A percentile compares a stretch with the other conserved stretches of the same genome.
Evolutionary conservation across 148 eudicot species (phyloP).

Genomic region (Pouteria glomerata): DNA sequence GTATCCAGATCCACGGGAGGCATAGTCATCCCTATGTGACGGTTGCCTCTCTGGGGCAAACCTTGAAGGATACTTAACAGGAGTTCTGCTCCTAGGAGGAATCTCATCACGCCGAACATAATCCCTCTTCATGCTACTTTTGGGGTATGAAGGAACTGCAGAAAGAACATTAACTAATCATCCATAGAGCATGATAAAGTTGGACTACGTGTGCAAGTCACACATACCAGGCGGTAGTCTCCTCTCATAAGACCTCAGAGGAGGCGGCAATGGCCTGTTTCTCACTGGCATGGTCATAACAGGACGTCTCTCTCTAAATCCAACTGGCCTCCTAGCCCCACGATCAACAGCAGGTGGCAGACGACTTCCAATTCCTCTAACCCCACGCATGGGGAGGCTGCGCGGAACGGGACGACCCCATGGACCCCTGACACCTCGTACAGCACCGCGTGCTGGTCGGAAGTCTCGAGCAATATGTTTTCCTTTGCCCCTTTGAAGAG

Average conservation of each 20-base stretch:
- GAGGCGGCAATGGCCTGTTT: conserved; percentile 65
- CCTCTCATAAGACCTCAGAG: conserved; percentile 75
- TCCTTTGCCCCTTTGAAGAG: conserved; percentile 80
- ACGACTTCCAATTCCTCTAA: conserved; percentile 46
- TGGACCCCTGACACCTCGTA: conserved; percentile 56
- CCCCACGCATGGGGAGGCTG: conserved; percentile 46
- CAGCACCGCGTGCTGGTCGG: conserved; percentile 41
- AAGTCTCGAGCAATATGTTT: conserved; percentile 55
- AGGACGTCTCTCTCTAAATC: conserved; percentile 59
- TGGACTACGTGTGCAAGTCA: no score
- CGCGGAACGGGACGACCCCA: conserved; percentile 75
- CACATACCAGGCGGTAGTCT: conserved; percentile 84
- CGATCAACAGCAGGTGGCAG: conserved; percentile 48
- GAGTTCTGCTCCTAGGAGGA: conserved; percentile 71
- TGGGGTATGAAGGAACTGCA: conserved; percentile 74
- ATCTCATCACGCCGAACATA: conserved; percentile 70
- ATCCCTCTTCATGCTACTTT: conserved; percentile 69
- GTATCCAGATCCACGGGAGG: conserved; percentile 61
- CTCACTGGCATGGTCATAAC: conserved; percentile 54
- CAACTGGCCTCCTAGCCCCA: conserved; percentile 56
- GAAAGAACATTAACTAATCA: conserved; percentile 4
- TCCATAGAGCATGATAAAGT: not conserved
- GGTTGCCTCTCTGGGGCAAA: conserved; percentile 61
- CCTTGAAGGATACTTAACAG: conserved; percentile 64
- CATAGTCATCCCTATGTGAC: conserved; percentile 74